Percentiles rank a stretch among this genome's conserved stretches.
Conservation (phyloP, 768 basidiomycete genomes). For the Piloderma croceum region DNA sequence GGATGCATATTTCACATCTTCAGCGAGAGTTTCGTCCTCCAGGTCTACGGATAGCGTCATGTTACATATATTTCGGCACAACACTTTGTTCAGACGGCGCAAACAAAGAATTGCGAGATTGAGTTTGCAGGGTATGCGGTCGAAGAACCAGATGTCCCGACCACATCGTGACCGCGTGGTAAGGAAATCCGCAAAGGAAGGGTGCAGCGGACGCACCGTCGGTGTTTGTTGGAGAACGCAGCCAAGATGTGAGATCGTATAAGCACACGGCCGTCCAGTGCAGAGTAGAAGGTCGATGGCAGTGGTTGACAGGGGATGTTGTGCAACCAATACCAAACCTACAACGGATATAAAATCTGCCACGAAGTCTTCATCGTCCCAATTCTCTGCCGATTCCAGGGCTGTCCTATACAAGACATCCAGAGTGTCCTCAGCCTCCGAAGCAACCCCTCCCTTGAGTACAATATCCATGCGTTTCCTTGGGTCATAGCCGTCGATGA, state of each 20-base stretch:
- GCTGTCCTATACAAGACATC: constrained; percentile 27
- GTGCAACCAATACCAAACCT: constrained; percentile 24
- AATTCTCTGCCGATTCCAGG: constrained; percentile 24
- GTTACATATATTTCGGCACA: constrained; percentile 23
- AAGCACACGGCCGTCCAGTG: constrained; percentile 18
- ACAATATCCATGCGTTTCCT: not conserved
- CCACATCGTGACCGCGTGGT: constrained; percentile 23
- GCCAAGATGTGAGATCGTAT: constrained; percentile 23
- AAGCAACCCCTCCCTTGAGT: not conserved
- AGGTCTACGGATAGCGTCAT: constrained; percentile 19
- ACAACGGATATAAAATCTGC: constrained; percentile 28
- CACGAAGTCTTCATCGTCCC: constrained; percentile 24
- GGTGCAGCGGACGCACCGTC: constrained; percentile 23
- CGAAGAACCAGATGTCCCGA: constrained; percentile 10
- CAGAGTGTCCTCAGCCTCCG: constrained; percentile 22
- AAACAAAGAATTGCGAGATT: constrained; percentile 20
- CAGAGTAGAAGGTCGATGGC: constrained; percentile 17
- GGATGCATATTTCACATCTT: constrained; percentile 22
- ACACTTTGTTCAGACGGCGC: constrained; percentile 5
- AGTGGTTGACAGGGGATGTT: constrained; percentile 20
- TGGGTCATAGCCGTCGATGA: constrained; percentile 4
- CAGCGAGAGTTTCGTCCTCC: constrained; percentile 11
- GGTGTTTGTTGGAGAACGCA: constrained; percentile 16
- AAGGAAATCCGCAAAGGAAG: constrained; percentile 28
- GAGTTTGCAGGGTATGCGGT: not conserved